Evolutionary conservation across 225 moss, liverwort and hornwort genomes (phyloP).

Genomic region (Climacium dendroides): DNA sequence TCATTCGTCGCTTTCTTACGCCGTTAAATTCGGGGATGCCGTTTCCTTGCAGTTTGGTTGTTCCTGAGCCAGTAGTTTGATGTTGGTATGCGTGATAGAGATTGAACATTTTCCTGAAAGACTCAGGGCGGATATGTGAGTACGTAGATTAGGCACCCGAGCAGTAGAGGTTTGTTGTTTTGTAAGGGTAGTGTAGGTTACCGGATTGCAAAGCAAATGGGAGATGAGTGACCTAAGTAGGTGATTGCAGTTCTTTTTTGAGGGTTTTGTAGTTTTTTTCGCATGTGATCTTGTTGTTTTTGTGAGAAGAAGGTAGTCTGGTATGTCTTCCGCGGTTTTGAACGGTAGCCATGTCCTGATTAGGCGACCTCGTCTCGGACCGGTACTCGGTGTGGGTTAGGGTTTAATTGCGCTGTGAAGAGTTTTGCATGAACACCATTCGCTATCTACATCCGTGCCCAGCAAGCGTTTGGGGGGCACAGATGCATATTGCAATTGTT

Average conservation of each 20-base stretch:
- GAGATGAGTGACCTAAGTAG: not conserved
- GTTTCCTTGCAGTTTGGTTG: not conserved
- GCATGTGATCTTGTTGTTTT: not conserved
- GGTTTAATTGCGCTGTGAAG: not conserved
- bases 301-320: not conserved
- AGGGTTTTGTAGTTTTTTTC: not conserved
- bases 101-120: not conserved
- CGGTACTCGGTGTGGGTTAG: not conserved
- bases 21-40: not conserved
- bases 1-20: not conserved
- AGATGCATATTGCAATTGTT: conserved; percentile 15
- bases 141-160: not conserved
- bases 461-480: not conserved
- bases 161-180: not conserved
- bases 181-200: not conserved
- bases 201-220: not conserved
- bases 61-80: not conserved
- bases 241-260: not conserved
- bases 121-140: not conserved
- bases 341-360: not conserved
- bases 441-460: conserved; percentile 17
- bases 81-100: not conserved
- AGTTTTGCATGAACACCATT: conserved; percentile 15
- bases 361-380: not conserved
- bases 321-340: not conserved